Evolutionary conservation across 2,329 filamentous ascomycete species (phyloP).

Genomic region (Cyphellophora attinorum): DNA sequence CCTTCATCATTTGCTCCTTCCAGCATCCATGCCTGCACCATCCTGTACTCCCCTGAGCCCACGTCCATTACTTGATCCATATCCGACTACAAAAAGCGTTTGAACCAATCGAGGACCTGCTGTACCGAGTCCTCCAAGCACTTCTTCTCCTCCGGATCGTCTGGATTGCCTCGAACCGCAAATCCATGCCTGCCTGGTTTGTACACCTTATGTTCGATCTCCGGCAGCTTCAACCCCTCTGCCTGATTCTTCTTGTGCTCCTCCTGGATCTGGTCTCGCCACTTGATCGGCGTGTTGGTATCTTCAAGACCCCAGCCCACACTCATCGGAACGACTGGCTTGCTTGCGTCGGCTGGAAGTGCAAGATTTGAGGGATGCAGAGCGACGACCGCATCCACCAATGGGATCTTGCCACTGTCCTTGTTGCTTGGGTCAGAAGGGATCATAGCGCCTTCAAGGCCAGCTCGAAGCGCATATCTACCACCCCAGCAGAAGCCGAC

Average conservation of each 20-base stretch:
- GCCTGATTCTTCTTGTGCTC: slow-evolving; percentile 15
- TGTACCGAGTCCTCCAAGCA: slow-evolving; percentile 26
- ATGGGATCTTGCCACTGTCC: slow-evolving; percentile 21
- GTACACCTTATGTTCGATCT: slow-evolving; percentile 25
- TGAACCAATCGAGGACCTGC: slow-evolving; percentile 21
- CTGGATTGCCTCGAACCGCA: slow-evolving; percentile 28
- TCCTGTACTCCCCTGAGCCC: no score
- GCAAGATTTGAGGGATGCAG: slow-evolving; percentile 43
- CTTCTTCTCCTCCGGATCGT: slow-evolving; percentile 24
- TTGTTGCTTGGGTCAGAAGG: no score
- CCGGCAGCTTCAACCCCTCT: slow-evolving; percentile 18
- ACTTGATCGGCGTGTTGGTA: slow-evolving; percentile 10
- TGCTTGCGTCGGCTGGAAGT: slow-evolving; percentile 37
- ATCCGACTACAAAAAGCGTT: slow-evolving; percentile 15
- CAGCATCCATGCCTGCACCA: no score
- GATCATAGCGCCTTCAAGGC: slow-evolving; percentile 26
- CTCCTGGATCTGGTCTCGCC: slow-evolving; percentile 17
- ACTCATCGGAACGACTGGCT: slow-evolving; percentile 15
- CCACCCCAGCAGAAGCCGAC: slow-evolving; percentile 59
- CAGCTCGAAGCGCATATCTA: slow-evolving; percentile 42
- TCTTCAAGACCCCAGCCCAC: slow-evolving; percentile 20
- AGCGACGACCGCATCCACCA: slow-evolving; percentile 44
- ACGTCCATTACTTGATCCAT: no score
- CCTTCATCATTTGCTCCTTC: no score
- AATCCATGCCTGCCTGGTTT: slow-evolving; percentile 27